A percentile compares a stretch with the other conserved stretches of the same genome.
Evolutionary conservation across 805 yeast genomes (phyloP).

Genomic region (Ogataea parapolymorpha): DNA sequence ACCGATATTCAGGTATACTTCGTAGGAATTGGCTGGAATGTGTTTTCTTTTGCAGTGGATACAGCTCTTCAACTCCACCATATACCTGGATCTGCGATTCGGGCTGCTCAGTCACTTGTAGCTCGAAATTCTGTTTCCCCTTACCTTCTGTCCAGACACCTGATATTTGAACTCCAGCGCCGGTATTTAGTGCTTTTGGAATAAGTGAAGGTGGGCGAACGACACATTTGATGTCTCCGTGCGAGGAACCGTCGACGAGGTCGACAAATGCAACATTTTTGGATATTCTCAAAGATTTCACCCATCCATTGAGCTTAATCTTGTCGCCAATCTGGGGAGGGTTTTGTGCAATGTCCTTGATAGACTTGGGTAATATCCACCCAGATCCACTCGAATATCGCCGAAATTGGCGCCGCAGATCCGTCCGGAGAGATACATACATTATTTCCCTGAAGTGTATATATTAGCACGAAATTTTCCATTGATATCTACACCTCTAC

Average conservation of each 20-base stretch:
- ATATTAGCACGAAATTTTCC: background rate
- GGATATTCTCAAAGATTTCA: constrained; percentile 65
- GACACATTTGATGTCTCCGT: constrained; percentile 53
- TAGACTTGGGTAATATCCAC: constrained; percentile 18
- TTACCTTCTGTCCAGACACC: constrained; percentile 41
- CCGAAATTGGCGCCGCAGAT: background rate
- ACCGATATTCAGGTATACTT: constrained; percentile 70
- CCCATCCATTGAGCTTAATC: constrained; percentile 65
- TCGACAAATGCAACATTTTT: constrained; percentile 81
- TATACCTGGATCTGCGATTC: constrained; percentile 38
- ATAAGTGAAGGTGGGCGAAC: constrained; percentile 37
- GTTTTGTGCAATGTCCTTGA: constrained; percentile 27
- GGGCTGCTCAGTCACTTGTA: constrained; percentile 36
- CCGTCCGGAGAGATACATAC: background rate
- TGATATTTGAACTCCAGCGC: constrained; percentile 32
- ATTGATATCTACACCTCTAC: constrained; percentile 5
- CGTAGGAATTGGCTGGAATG: constrained; percentile 68
- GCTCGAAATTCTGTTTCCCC: constrained; percentile 53
- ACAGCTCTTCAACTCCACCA: constrained; percentile 61
- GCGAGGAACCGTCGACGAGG: constrained; percentile 71
- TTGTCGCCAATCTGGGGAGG: constrained; percentile 38
- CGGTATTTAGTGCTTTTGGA: constrained; percentile 34
- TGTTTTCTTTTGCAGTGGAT: constrained; percentile 81
- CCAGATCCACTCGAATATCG: background rate
- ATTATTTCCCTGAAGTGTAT: background rate